phyloP scores from a whole-genome alignment of 495 filamentous ascomycete genomes.

The Hypoxylon intermedium region DNA sequence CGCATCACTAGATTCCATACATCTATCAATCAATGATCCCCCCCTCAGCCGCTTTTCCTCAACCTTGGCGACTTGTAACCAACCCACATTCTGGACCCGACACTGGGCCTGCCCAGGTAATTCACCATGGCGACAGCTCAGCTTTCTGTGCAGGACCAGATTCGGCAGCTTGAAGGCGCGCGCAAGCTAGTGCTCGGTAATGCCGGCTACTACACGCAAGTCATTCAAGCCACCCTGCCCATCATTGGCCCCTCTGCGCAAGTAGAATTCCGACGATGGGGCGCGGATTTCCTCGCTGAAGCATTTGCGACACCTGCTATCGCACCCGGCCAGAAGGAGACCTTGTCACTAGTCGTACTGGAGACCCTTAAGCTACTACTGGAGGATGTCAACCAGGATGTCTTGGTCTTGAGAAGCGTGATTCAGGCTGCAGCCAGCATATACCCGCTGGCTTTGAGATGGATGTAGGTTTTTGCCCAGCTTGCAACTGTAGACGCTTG shows the following conservation, averaged over 20 bases:
- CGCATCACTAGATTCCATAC: too few relatives aligned
- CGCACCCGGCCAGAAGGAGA: conserved; percentile 74
- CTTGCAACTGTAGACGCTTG: conserved; percentile 34
- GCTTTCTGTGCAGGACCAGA: conserved; percentile 72
- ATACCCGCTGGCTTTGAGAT: conserved; percentile 88
- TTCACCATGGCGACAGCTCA: conserved; percentile 51
- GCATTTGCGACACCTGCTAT: conserved; percentile 89
- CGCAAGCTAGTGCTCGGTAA: conserved; percentile 87
- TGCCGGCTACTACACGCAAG: conserved; percentile 81
- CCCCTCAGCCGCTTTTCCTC: background rate
- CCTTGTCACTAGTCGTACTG: conserved; percentile 72
- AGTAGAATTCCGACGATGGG: conserved; percentile 91
- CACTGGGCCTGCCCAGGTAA: conserved; percentile 12
- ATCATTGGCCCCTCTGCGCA: conserved; percentile 78
- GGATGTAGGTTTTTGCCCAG: conserved; percentile 75
- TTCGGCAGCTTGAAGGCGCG: conserved; percentile 84
- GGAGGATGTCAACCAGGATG: conserved; percentile 75
- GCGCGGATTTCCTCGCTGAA: conserved; percentile 93
- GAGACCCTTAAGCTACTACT: conserved; percentile 76
- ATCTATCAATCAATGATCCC: too few relatives aligned
- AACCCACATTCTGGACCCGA: conserved; percentile 14
- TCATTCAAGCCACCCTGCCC: conserved; percentile 87
- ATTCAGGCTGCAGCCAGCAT: conserved; percentile 87
- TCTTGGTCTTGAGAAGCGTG: conserved; percentile 76
- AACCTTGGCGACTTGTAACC: too few relatives aligned